phyloP scores from a whole-genome alignment of 2,329 filamentous ascomycete species.

The Paecilomyces formosus region DNA sequence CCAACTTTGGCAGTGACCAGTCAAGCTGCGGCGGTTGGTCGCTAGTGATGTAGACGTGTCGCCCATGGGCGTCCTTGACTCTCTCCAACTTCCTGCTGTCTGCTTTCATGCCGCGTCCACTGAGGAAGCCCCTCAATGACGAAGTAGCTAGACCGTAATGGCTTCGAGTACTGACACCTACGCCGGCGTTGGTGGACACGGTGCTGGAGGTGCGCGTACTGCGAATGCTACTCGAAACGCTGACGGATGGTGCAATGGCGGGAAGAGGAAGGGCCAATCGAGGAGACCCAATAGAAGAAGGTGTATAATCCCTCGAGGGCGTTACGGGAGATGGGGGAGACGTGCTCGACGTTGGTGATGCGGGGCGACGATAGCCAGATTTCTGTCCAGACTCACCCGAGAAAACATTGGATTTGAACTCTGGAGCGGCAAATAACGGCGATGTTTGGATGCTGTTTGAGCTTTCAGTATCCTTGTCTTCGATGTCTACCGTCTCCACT shows the following conservation, averaged over 20 bases:
- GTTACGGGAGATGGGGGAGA: slow-evolving; percentile 9
- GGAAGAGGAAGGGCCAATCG: slow-evolving; percentile 25
- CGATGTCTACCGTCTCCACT: background rate
- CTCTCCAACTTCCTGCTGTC: slow-evolving; percentile 21
- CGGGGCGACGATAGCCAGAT: slow-evolving; percentile 15
- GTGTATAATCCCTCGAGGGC: slow-evolving; percentile 15
- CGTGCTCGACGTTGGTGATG: slow-evolving; percentile 13
- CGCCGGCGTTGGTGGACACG: slow-evolving; percentile 25
- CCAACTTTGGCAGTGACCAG: slow-evolving; percentile 30
- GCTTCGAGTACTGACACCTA: slow-evolving; percentile 22
- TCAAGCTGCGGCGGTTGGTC: slow-evolving; percentile 28
- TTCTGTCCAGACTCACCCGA: background rate
- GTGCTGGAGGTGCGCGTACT: slow-evolving; percentile 31
- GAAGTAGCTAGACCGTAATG: slow-evolving; percentile 28
- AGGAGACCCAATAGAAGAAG: slow-evolving; percentile 13
- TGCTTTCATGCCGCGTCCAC: slow-evolving; percentile 12
- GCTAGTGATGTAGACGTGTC: slow-evolving; percentile 20
- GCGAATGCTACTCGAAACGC: slow-evolving; percentile 26
- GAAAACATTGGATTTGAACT: slow-evolving; percentile 6
- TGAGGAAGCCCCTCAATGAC: slow-evolving; percentile 27
- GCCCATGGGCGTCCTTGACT: slow-evolving; percentile 10
- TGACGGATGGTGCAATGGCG: slow-evolving; percentile 16
- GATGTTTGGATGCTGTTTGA: background rate
- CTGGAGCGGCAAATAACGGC: slow-evolving; percentile 5
- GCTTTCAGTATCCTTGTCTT: slow-evolving; percentile 1